Conservation (phyloP, 148 eudicot genomes). For the Camellia granthamiana region DNA sequence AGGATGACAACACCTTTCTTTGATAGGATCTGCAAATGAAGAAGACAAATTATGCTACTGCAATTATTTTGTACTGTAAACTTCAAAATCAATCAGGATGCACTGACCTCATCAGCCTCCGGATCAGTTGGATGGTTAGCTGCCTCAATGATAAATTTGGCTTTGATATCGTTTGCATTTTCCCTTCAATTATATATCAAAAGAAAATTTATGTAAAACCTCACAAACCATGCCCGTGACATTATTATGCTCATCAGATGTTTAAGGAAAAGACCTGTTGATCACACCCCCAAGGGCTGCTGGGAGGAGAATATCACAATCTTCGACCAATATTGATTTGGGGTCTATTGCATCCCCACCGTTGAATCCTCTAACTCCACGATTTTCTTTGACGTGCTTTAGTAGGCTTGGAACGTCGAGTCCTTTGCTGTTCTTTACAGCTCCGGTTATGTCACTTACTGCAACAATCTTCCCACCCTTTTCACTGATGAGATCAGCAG, state of each 20-base stretch:
- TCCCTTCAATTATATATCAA: conserved; percentile 51
- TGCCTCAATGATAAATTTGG: conserved; percentile 90
- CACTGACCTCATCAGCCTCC: conserved; percentile 91
- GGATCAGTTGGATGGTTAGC: conserved; percentile 99
- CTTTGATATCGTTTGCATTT: conserved; percentile 88
- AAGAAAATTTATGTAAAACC: not conserved
- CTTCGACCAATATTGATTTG: conserved; percentile 73
- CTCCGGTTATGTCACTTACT: conserved; percentile 86
- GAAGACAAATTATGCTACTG: conserved; percentile 14
- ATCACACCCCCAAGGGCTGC: conserved; percentile 99
- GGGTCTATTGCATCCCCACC: conserved; percentile 64
- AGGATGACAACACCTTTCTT: conserved; percentile 92
- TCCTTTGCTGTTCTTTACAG: conserved; percentile 77
- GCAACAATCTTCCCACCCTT: conserved; percentile 87
- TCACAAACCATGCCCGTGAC: not conserved
- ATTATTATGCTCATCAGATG: not conserved
- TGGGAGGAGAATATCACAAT: conserved; percentile 93
- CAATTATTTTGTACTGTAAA: not conserved
- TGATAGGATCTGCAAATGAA: conserved; percentile 55
- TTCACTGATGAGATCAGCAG: conserved; percentile 79
- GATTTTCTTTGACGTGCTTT: conserved; percentile 60
- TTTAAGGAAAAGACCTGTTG: conserved; percentile 45
- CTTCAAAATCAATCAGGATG: not conserved
- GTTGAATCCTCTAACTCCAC: conserved; percentile 80
- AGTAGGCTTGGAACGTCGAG: conserved; percentile 70